Base-by-base conservation (phyloP, 208 protist genomes). In the Crithidia acanthocephali region DNA sequence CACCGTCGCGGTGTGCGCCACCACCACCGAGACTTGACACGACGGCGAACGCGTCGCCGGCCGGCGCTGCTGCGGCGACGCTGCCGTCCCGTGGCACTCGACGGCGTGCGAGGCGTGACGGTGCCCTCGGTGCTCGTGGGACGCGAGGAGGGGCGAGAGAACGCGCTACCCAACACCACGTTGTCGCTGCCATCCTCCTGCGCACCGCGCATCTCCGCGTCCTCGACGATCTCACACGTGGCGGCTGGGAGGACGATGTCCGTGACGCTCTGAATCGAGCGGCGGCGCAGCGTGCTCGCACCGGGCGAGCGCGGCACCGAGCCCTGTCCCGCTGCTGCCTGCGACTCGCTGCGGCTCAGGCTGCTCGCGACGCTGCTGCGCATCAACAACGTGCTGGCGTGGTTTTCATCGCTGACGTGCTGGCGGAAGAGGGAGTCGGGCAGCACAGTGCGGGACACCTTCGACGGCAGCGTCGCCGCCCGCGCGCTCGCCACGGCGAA, bases 401-500 rank as follows among this genome's bases (percentile, higher is more conserved):
- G 44, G 23, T 16, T 56, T 25, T 84, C 74, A 3, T 79, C 76
- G 25, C 61, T 61, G 22, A 74, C 63, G 59, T 83, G 71, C 13
- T 74, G 73, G 2, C 85, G 70, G 57, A 95, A 92, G 10, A 83
- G 72, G 25, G 79, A 75, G 58, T 92, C 84, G 3, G 87, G 81
- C 51, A 90, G 71, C 15, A 76, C 50, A 9, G 76, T 90, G 64
- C 81, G 75, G 22, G 73, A 48, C 57, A 95, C 60, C 28, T 69
- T 74, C 23, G 76, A 53, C 51, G 81, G 66, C 50, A 85, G 52
- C 45, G 84, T 92, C 40, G 86, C 51, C 0, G 83, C 67, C n/a
- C 75, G 75, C 30, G 86, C 55, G 50, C 79, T 80, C 22, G 85
- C 87, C 22, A 95, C n/a, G 10, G 83, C 35, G 47, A 89, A 95